Base-by-base conservation (phyloP, 192 early-diverging fungal species). In the Funneliformis mosseae region DNA sequence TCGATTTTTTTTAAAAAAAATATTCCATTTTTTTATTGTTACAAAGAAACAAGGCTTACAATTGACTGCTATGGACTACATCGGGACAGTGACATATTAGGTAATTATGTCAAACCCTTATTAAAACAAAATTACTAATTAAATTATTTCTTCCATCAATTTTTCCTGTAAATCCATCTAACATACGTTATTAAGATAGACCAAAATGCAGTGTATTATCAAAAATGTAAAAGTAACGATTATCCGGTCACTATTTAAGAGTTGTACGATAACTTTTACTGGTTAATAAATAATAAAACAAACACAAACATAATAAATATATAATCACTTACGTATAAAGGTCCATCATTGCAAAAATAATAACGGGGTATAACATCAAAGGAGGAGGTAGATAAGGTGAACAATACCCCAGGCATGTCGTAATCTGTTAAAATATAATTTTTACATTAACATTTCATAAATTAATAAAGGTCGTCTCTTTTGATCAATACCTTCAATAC, bases 271-370 rank as follows among this genome's bases (percentile, higher is more conserved):
- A 48, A 55, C 14, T 16, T 55, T 0, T 55, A 5, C 5, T 55
- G 50, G 50, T 55, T 55, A 55, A 18, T 55, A 45, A 45, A 4
- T 0, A 45, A 50, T 18, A 18, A 55, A 55, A 55, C 14, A 55
- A 55, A 16, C 5, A 18, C 11, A 9, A 48, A 4, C 14, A 48
- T 14, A 18, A 55, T 18, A 45, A 9, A 45, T 5, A 45, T 55
- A 21, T 55, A 18, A 71, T 39, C 11, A 76, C 78, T 83, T 84
- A 87, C 76, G 63, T 72, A 72, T 77, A 85, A 33, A 88, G 78
- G 42, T 87, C 87, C 10, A 87, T 42, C 10, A 80, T 43, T 2
- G 85, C 87, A n/a, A 88, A 74, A 12, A 83, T 33, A 21, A 87
- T 42, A 7, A 84, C 39, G 3, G 85, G 83, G 59, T 85, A 88